Percentiles rank a stretch among this genome's conserved stretches.
Evolutionary conservation across 352 stramenopile genomes (phyloP).

Genomic region (Phytophthora aleatoria): DNA sequence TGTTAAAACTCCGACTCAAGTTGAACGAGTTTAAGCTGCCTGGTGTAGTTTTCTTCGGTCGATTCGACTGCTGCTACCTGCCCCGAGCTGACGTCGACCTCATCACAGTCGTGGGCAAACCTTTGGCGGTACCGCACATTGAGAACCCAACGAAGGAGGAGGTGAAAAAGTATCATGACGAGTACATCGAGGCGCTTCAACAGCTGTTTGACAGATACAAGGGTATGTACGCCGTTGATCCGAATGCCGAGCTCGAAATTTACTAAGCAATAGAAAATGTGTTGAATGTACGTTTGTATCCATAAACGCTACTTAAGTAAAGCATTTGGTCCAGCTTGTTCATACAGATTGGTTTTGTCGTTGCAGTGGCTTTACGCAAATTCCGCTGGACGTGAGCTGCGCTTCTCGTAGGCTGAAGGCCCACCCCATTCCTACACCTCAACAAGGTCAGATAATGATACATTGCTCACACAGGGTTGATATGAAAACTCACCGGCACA

Average conservation of each 20-base stretch:
- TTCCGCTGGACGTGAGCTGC: constrained; percentile 10
- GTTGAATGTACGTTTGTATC: constrained; percentile 22
- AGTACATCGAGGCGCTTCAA: constrained; percentile 85
- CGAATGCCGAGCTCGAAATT: constrained; percentile 54
- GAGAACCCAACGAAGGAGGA: constrained; percentile 87
- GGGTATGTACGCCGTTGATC: constrained; percentile 71
- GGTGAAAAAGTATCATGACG: constrained; percentile 87
- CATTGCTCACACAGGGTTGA: constrained; percentile 1
- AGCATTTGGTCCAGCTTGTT: not conserved
- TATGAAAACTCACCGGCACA: constrained; percentile 40
- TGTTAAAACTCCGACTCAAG: constrained; percentile 65
- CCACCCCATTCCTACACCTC: constrained; percentile 63
- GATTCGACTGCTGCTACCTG: constrained; percentile 80
- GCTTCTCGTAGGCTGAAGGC: constrained; percentile 47
- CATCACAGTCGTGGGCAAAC: constrained; percentile 89
- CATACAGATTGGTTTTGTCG: no score
- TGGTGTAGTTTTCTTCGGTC: constrained; percentile 62
- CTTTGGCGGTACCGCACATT: constrained; percentile 85
- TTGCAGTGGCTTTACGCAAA: constrained; percentile 4
- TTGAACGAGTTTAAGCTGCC: constrained; percentile 86
- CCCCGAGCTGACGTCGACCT: constrained; percentile 71
- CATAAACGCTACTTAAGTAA: not conserved
- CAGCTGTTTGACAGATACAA: constrained; percentile 90
- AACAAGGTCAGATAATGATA: not conserved
- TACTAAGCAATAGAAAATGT: constrained; percentile 32